Base-by-base conservation (phyloP, 2,329 filamentous ascomycete genomes). In the Emergomyces orientalis region DNA sequence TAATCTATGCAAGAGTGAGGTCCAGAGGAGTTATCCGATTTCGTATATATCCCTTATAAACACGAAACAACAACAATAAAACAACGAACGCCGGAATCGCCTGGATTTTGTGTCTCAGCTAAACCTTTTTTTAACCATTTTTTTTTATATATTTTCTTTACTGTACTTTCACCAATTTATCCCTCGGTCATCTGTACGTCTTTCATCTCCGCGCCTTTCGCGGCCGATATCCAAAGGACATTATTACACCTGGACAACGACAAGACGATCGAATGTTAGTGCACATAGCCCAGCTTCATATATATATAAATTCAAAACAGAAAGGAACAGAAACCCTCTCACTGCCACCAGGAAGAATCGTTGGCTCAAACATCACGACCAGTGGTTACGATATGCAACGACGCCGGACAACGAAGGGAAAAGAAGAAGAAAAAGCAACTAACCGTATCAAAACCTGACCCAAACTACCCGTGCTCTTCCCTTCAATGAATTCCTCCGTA, bases 381-480 rank as follows among this genome's bases (percentile, higher is more conserved):
- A 22, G 27, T n/a, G 17, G 41, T 1, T 45, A 6, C 3, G 17
- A 45, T n/a, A 41, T 39, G 39, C 3, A 34, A 45, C 30, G n/a
- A 17, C 30, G 17, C 34, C 39, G 61, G 41, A 54, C n/a, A 37
- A 43, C 6, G n/a, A 60, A 25, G 57, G 27, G 13, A 30, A 55
- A 8, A 14, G 1, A 37, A 39, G 32, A 14, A 25, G 34, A 32
- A 43, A 60, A 17, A 47, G 60, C 60, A 57, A 71, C 80, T 65
- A 77, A 95, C 88, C 93, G 83, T 72, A 99, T 97, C 71, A 99
- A 77, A 55, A 99, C 92, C 78, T 96, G 89, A 7, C 94, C 94
- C 68, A 99, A 79, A 58, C 85, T 85, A 63, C 91, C 93, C 43
- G 88, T 91, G 75, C 86, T 87, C 83, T 95, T 89, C 69, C 90